A percentile compares a stretch with the other conserved stretches of the same genome.
Evolutionary conservation across 495 filamentous ascomycete genomes (phyloP).

Genomic region (Articulospora tetracladia): DNA sequence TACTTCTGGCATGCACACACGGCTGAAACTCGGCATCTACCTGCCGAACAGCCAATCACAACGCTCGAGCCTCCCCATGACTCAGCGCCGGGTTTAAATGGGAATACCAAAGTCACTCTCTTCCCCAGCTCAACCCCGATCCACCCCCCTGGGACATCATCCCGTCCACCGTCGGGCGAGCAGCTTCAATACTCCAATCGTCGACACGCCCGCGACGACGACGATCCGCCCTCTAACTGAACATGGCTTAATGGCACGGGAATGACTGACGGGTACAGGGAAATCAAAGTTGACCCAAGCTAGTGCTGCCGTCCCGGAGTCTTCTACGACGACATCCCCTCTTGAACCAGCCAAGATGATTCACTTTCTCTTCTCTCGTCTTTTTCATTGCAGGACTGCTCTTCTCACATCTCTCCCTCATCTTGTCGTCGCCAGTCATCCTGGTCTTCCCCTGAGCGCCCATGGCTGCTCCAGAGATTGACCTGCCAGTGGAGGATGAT

Average conservation of each 20-base stretch:
- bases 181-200: neutral
- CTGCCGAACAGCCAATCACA: too few relatives aligned
- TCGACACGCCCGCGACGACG: neutral
- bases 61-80: too few relatives aligned
- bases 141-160: neutral
- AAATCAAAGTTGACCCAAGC: neutral
- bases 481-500: constrained; percentile 6
- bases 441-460: neutral
- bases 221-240: neutral
- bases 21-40: too few relatives aligned
- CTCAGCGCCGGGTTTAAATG: neutral
- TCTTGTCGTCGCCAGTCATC: too few relatives aligned
- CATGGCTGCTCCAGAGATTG: constrained; percentile 19
- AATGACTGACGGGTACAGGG: neutral
- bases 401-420: too few relatives aligned
- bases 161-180: neutral
- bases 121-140: too few relatives aligned
- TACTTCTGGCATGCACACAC: too few relatives aligned
- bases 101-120: too few relatives aligned
- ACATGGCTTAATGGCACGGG: neutral
- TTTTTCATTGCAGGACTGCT: too few relatives aligned
- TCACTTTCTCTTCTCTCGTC: neutral
- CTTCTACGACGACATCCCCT: neutral
- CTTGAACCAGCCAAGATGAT: neutral
- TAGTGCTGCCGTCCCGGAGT: neutral